Base-by-base conservation (phyloP, 305 asterid species). In the Ajuga reptans region DNA sequence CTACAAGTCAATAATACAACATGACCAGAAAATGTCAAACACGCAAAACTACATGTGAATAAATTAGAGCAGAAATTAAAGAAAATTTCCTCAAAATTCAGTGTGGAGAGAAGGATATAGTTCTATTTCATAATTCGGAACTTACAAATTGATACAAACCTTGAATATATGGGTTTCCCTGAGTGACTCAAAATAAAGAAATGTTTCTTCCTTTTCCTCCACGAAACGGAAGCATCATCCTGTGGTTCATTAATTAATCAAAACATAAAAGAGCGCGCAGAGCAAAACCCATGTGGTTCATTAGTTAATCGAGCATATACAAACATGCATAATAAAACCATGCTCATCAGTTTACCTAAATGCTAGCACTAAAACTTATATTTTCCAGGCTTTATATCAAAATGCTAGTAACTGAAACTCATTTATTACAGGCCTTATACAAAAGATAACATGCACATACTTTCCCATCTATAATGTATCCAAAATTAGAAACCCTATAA, bases 161-260 rank as follows among this genome's bases (percentile, higher is more conserved):
- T 94, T 11, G 99, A 86, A 79, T 91, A 94, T 66, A 94, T 89
- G 41, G 99, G 99, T 80, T 94, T 94, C 55, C 99, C 99, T 1
- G 98, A 89, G 80, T 94, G 76, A 71, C 99, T 94, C 93, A 94
- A 80, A 70, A 91, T 74, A 74, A 94, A 84, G 84, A 85, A 94
- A 81, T 94, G 99, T 79, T 94, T 94, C 96, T 91, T 94, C 80
- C 99, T 82, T 83, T 91, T 91, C 82, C 98, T 89, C 99, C 99
- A 94, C 16, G 98, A 83, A 58, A 87, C 68, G 27, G 97, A 89
- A 69, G 91, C 82, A 80, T 94, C 99, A 81, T 94, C 99, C 97
- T 94, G 86, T 81, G 78, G 57, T 82, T 80, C 70, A 79, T 68
- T 73, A 59, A 79, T 63, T 37, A 76, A 76, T 29, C 64, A 75